Conservation (phyloP, 2,329 filamentous ascomycete genomes). For the Calonectria ilicicola region DNA sequence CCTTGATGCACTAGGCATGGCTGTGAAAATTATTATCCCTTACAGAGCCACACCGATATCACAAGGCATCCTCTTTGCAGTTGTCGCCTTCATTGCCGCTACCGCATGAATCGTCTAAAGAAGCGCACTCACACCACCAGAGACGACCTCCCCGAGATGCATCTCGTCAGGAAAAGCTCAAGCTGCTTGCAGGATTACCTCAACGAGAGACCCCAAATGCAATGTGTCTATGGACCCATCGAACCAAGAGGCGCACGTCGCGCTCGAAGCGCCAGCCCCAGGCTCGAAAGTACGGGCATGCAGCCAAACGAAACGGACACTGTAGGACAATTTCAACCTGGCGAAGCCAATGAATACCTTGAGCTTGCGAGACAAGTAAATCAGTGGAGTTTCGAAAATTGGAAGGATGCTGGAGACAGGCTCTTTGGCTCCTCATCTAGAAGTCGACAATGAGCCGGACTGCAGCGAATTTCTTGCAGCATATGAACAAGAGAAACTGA, state of each 20-base stretch:
- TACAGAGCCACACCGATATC: background rate
- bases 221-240: constrained; percentile 40
- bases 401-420: constrained; percentile 39
- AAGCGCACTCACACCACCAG: background rate
- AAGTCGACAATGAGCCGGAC: constrained; percentile 18
- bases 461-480: background rate
- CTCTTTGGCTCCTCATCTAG: constrained; percentile 34
- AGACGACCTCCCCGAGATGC: background rate
- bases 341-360: background rate
- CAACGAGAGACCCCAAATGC: constrained; percentile 6
- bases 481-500: background rate
- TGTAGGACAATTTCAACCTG: background rate
- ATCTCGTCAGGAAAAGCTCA: background rate
- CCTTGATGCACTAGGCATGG: background rate
- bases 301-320: background rate
- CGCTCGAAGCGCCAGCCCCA: constrained; percentile 20
- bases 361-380: constrained; percentile 10
- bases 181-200: background rate
- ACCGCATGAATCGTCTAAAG: background rate
- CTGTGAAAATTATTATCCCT: background rate
- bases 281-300: constrained; percentile 21
- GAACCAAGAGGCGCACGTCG: constrained; percentile 6
- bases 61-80: background rate
- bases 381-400: constrained; percentile 35
- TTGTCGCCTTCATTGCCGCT: background rate